Conservation (phyloP, 176 grass and related monocot species). For the Bonia amplexicaulis region DNA sequence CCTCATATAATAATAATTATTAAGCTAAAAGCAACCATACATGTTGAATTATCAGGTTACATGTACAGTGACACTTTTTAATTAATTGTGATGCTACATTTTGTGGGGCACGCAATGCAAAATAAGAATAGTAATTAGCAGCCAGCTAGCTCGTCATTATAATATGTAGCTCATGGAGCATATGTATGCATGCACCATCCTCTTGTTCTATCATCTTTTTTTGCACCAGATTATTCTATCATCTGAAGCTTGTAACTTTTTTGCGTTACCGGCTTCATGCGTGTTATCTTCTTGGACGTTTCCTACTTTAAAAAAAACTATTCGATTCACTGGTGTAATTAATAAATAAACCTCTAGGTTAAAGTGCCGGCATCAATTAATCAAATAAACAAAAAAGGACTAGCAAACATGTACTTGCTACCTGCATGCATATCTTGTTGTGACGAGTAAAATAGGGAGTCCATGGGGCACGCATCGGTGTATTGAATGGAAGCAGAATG, state of each 20-base stretch:
- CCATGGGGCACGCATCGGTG: background rate
- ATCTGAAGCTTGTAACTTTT: conserved; percentile 22
- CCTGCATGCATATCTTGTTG: conserved; percentile 17
- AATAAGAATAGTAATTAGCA: background rate
- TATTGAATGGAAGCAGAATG: background rate
- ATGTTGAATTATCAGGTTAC: conserved; percentile 18
- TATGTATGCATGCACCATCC: background rate
- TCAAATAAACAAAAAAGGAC: background rate
- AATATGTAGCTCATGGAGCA: background rate
- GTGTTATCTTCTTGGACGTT: background rate
- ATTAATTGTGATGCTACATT: conserved; percentile 10
- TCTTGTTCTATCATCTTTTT: background rate
- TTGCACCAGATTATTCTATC: background rate
- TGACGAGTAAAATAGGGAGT: background rate
- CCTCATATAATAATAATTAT: conserved; percentile 11
- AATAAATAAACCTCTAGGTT: background rate
- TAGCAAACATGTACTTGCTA: background rate
- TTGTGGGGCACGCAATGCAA: conserved; percentile 2
- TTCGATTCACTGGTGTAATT: background rate
- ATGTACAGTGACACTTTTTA: background rate
- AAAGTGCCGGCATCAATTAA: conserved; percentile 15
- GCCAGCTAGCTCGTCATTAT: background rate
- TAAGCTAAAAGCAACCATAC: conserved; percentile 17
- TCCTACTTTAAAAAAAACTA: background rate
- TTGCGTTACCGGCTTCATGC: background rate